phyloP scores from a whole-genome alignment of 2,329 filamentous ascomycete genomes.

The Cercospora zeina region DNA sequence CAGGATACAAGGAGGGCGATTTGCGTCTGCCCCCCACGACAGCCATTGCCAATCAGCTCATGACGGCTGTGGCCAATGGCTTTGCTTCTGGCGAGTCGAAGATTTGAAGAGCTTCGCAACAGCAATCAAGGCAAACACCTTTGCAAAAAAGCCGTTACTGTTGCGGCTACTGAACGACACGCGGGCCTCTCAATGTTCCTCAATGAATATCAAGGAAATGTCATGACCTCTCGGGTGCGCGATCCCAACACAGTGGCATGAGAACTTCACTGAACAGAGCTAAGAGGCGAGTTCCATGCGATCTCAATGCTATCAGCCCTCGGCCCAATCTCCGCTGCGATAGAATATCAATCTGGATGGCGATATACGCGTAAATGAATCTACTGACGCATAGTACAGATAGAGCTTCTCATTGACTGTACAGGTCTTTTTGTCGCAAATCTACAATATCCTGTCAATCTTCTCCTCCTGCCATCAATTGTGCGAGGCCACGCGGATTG shows the following conservation, averaged over 20 bases:
- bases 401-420: conserved; percentile 3
- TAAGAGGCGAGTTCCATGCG: not conserved
- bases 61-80: conserved; percentile 75
- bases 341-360: not conserved
- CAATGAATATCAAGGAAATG: not conserved
- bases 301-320: not conserved
- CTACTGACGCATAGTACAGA: not conserved
- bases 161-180: not conserved
- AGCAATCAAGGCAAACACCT: not conserved
- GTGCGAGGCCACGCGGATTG: no score
- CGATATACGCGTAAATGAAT: not conserved
- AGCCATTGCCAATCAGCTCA: conserved; percentile 88
- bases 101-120: conserved; percentile 38
- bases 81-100: conserved; percentile 59
- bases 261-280: not conserved
- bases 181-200: not conserved
- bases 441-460: not conserved
- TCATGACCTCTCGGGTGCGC: not conserved
- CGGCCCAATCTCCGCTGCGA: not conserved
- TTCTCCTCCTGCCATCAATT: no score
- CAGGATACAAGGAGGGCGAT: conserved; percentile 71
- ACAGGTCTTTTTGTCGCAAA: conserved; percentile 4
- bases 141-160: not conserved
- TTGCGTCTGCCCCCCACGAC: conserved; percentile 80
- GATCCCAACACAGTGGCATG: not conserved